Evolutionary conservation across 129 eudicot genomes (phyloP), one percentile per base, ranked within the genome.

Genomic region (Glebionis coronaria): DNA sequence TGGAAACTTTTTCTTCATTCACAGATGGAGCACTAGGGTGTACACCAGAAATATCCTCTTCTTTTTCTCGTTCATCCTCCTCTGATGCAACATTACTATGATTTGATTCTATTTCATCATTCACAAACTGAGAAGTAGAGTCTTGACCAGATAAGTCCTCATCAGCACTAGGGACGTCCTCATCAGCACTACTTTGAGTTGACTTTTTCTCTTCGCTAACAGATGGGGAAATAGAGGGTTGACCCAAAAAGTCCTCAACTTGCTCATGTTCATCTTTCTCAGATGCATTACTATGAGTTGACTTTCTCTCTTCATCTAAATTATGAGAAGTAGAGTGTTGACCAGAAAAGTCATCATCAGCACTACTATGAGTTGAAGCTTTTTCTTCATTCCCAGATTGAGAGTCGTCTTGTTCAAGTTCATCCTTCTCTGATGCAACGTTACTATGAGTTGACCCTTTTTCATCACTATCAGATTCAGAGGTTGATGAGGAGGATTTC

Each of bases 401-500:
- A 55, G 60, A 55, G 25, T 56, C 61, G 12, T 31, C 55, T 66
- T 23, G 27, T 16, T 68, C 27, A 15, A 53, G 65, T 38, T 70
- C 73, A 64, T 69, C 46, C 9, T 51, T 44, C 62, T 53, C 69
- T n/a, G 47, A 40, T 47, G 21, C 52, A 57, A 12, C 63, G 6
- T 66, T 16, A 21, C 53, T 27, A 25, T 66, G 73, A 53, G 58
- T 66, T 38, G 73, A 47, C 10, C 55, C 63, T 46, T 74, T 20
- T 46, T 67, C 73, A n/a, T 67, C 71, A 52, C 45, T 44, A 14
- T 47, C 58, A 46, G 75, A 61, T 61, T 52, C 46, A 40, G 77
- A 72, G 42, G 63, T 51, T 9, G 79, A 67, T 13, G 79, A 74
- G 28, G 67, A 67, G 28, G 67, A 67, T 40, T 60, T 68, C 21